These are phyloP conservation scores for Acorus gramineus DNA, from an alignment of 106 monocot species.

Conservation along the genomic window DNA sequence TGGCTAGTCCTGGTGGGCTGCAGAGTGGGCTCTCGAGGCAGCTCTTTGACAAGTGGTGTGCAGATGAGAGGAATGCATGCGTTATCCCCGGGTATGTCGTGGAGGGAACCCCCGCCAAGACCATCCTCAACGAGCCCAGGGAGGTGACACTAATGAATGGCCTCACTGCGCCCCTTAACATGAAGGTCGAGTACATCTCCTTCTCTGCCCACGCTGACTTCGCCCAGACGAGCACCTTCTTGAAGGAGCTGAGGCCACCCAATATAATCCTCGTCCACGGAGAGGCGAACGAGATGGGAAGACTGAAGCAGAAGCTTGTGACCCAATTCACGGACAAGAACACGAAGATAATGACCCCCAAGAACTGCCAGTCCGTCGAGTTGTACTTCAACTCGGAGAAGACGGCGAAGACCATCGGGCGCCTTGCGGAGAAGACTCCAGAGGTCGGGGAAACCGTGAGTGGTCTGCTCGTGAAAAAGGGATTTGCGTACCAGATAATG, in stretches of 20 bases:
- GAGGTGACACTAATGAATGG: conserved; percentile 98
- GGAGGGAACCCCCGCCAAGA: conserved; percentile 85
- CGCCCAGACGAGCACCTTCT: conserved; percentile 81
- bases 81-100: conserved; percentile 97
- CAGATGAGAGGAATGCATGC: conserved; percentile 89
- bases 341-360: conserved; percentile 62
- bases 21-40: conserved; percentile 96
- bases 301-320: conserved; percentile 80
- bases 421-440: conserved; percentile 66
- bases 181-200: conserved; percentile 93
- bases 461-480: conserved; percentile 89
- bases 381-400: conserved; percentile 95
- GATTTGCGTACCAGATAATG: conserved; percentile 96
- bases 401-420: conserved; percentile 93
- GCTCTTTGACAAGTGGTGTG: conserved; percentile 94
- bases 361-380: conserved; percentile 79
- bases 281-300: conserved; percentile 91
- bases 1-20: conserved; percentile 92
- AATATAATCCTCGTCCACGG: conserved; percentile 96
- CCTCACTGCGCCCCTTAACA: conserved; percentile 82
- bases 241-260: conserved; percentile 86
- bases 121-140: conserved; percentile 95
- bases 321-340: conserved; percentile 56
- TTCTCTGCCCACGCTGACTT: conserved; percentile 97
- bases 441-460: conserved; percentile 66